Percentiles rank a stretch among this genome's conserved stretches.
These are phyloP conservation scores for Leccinum subtestaceum DNA, from an alignment of 768 basidiomycete species.

Conservation along the genomic window DNA sequence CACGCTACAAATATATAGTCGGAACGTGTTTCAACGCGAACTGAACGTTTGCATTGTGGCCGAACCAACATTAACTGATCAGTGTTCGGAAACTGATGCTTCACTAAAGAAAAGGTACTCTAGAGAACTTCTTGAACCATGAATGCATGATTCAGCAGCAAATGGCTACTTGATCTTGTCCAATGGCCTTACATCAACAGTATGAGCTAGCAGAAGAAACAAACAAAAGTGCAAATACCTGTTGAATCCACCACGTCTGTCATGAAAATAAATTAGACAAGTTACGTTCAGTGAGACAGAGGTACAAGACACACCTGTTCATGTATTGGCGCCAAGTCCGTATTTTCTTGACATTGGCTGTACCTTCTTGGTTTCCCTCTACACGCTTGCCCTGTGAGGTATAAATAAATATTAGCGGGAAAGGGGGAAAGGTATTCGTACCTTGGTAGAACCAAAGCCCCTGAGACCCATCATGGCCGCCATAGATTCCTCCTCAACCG, in stretches of 20 bases:
- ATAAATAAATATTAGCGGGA: neutral
- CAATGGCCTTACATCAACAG: constrained; percentile 57
- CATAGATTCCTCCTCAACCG: constrained; percentile 76
- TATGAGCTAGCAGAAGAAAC: constrained; percentile 15
- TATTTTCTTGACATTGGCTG: constrained; percentile 67
- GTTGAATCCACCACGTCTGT: constrained; percentile 83
- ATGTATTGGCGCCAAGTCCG: constrained; percentile 98
- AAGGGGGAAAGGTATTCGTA: constrained; percentile 27
- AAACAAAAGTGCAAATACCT: constrained; percentile 40
- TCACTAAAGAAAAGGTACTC: neutral
- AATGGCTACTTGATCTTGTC: constrained; percentile 85
- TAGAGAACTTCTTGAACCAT: neutral
- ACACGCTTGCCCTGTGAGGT: constrained; percentile 68
- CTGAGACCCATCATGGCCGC: constrained; percentile 86
- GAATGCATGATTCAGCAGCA: neutral
- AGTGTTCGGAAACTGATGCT: neutral
- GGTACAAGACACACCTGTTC: constrained; percentile 65
- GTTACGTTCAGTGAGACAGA: constrained; percentile 8
- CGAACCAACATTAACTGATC: neutral
- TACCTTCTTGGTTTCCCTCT: constrained; percentile 77
- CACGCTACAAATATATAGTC: neutral
- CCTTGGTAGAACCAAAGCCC: constrained; percentile 91
- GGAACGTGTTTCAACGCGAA: neutral
- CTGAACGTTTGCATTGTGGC: neutral
- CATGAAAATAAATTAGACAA: constrained; percentile 14